Evolutionary conservation across 306 rosid genomes (phyloP).

Genomic region (Neltuma alba): DNA sequence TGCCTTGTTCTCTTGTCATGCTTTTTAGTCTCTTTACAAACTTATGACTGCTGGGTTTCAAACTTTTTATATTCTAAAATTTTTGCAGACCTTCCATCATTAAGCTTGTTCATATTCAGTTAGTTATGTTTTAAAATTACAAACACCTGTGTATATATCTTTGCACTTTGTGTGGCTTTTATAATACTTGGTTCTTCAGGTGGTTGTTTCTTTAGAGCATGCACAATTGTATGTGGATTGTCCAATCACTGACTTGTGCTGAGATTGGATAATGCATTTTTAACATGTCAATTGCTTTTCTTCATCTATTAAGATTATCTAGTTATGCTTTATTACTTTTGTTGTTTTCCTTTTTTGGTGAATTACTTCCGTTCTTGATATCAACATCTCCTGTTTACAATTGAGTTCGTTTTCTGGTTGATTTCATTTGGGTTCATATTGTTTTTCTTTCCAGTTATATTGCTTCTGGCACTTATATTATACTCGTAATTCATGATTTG

Average conservation of each 20-base stretch:
- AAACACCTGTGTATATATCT: constrained; percentile 9
- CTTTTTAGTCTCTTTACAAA: not conserved
- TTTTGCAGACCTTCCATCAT: not conserved
- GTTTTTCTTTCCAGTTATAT: not conserved
- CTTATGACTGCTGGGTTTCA: constrained; percentile 5
- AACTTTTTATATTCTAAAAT: not conserved
- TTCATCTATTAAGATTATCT: constrained; percentile 3
- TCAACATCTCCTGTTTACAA: not conserved
- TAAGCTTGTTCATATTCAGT: constrained; percentile 28
- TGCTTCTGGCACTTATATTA: not conserved
- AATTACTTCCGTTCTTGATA: constrained; percentile 1
- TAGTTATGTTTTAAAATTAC: constrained; percentile 15
- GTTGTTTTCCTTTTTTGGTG: too few relatives aligned
- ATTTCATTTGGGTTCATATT: not conserved
- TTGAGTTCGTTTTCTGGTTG: not conserved
- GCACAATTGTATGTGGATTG: constrained; percentile 16
- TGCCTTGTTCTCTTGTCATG: constrained; percentile 6
- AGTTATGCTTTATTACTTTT: not conserved
- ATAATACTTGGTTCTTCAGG: not conserved
- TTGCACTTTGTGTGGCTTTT: constrained; percentile 1
- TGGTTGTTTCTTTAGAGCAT: not conserved
- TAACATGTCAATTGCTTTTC: constrained; percentile 13
- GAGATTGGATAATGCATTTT: not conserved
- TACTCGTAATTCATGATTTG: constrained; percentile 12
- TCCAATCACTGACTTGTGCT: constrained; percentile 9